Percentiles rank a stretch among this genome's conserved stretches.
Conservation (phyloP, 2,329 filamentous ascomycete genomes). For the Fusarium scirpi region DNA sequence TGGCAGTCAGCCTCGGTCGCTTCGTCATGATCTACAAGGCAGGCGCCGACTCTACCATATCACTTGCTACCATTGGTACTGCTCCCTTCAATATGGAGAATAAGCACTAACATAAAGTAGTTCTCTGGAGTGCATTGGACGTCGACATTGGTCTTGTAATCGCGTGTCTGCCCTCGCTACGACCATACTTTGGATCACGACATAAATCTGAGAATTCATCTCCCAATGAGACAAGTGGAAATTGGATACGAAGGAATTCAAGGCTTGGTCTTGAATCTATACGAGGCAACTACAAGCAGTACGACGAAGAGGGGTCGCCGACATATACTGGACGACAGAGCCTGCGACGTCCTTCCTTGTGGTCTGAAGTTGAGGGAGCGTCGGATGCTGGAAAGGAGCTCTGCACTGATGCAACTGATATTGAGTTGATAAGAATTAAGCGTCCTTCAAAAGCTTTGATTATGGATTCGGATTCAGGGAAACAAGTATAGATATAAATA, state of each 20-base stretch:
- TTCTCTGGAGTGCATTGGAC: constrained; percentile 29
- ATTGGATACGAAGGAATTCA: neutral
- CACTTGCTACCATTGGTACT: constrained; percentile 24
- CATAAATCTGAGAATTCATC: neutral
- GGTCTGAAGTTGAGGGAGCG: neutral
- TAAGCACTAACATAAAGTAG: neutral
- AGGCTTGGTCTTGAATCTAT: neutral
- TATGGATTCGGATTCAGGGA: neutral
- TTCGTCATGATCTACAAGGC: constrained; percentile 31
- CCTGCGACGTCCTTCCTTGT: neutral
- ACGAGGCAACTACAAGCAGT: neutral
- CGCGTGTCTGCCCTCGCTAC: constrained; percentile 32
- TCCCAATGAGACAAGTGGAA: neutral
- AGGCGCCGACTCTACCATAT: constrained; percentile 16
- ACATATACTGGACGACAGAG: neutral
- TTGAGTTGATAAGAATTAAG: neutral
- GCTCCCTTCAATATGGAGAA: neutral
- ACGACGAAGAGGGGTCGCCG: neutral
- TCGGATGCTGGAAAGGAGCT: constrained; percentile 8
- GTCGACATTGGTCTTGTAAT: constrained; percentile 37
- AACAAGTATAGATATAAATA: neutral
- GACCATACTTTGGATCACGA: constrained; percentile 35
- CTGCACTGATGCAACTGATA: neutral
- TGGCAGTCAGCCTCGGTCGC: constrained; percentile 20
- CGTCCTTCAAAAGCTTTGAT: neutral